Conservation (phyloP, 1,139 yeast genomes). For the Yamadazyma songkhlaensis region DNA sequence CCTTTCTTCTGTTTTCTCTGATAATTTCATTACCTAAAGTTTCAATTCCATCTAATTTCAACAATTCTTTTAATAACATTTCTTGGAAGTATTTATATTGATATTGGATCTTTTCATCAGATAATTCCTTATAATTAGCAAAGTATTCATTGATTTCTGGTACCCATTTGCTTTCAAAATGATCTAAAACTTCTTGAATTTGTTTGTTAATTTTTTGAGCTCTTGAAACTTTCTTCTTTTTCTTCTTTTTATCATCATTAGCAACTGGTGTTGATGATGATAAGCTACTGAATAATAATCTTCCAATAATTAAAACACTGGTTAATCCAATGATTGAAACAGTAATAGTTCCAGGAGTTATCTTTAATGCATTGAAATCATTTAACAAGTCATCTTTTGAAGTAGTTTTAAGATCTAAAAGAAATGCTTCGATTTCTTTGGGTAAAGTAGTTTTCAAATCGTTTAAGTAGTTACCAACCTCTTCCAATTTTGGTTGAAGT, state of each 20-base stretch:
- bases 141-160: constrained; percentile 44
- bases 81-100: constrained; percentile 62
- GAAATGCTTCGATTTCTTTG: constrained; percentile 10
- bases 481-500: constrained; percentile 13
- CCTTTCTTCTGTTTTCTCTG: constrained; percentile 56
- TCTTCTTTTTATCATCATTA: constrained; percentile 10
- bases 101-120: constrained; percentile 42
- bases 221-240: constrained; percentile 38
- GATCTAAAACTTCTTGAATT: constrained; percentile 41
- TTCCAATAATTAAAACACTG: constrained; percentile 20
- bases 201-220: constrained; percentile 44
- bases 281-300: constrained; percentile 15
- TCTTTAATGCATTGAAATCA: constrained; percentile 28
- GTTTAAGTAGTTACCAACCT: constrained; percentile 7
- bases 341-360: constrained; percentile 36
- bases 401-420: constrained; percentile 10
- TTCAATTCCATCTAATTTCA: constrained; percentile 67
- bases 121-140: constrained; percentile 29
- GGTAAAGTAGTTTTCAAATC: constrained; percentile 9
- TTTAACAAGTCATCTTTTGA: constrained; percentile 23
- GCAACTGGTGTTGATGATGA: constrained; percentile 1
- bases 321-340: constrained; percentile 31
- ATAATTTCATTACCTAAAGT: constrained; percentile 47
- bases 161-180: constrained; percentile 41
- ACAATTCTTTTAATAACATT: constrained; percentile 60